phyloP scores from a whole-genome alignment of 768 basidiomycete genomes.

The Crucibulum laeve region DNA sequence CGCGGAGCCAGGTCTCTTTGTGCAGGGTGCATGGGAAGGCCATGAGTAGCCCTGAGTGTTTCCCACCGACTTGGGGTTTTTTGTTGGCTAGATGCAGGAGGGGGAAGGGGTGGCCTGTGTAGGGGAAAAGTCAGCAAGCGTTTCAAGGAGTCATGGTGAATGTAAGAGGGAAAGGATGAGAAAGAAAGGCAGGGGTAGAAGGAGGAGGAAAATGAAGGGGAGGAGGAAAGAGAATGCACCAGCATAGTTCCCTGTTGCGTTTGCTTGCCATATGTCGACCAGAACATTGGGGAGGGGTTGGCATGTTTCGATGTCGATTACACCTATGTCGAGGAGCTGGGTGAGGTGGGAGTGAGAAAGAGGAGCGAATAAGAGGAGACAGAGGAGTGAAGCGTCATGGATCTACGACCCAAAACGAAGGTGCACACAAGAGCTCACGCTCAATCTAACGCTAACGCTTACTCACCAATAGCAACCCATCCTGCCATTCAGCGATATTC shows the following conservation, averaged over 20 bases:
- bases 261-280: constrained; percentile 59
- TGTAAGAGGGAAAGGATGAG: background rate
- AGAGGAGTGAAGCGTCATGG: no score
- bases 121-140: no score
- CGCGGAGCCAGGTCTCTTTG: constrained; percentile 45
- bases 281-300: constrained; percentile 49
- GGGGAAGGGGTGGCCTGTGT: constrained; percentile 48
- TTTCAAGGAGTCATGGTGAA: no score
- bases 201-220: background rate
- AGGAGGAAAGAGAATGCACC: constrained; percentile 19
- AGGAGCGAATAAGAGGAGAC: constrained; percentile 3
- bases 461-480: constrained; percentile 43
- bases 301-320: constrained; percentile 56
- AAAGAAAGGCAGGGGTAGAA: background rate
- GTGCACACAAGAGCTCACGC: background rate
- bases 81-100: constrained; percentile 36
- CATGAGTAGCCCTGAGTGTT: constrained; percentile 35
- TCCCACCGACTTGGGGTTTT: constrained; percentile 42
- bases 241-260: constrained; percentile 52
- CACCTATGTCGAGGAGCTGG: constrained; percentile 51
- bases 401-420: no score
- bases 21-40: constrained; percentile 38
- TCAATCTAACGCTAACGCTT: background rate
- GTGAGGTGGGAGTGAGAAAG: no score
- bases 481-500: constrained; percentile 51